Evolutionary conservation across 176 grass and related monocot genomes (phyloP), one percentile per base, ranked within the genome.

Genomic region (Aechmea fasciata): DNA sequence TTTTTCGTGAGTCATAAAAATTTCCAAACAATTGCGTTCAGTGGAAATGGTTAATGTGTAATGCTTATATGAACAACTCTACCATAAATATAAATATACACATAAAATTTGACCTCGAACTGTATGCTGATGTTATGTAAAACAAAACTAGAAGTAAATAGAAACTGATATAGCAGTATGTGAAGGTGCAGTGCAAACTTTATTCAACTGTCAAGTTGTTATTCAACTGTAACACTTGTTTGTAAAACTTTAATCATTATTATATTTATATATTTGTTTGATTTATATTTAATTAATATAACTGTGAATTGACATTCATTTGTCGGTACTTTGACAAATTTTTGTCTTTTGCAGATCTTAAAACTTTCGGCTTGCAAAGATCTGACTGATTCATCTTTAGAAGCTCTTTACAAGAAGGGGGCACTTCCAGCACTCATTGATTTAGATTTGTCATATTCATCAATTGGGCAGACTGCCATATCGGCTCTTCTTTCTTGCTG

Each of bases 351-450:
- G 51, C 84, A 97, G 93, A 71, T 83, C 15, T 76, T 99, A 55
- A 99, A 93, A 69, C 86, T 99, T 61, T 99, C 94, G 67, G 94
- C 94, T 51, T 99, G 94, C 89, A 99, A 99, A 71, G 90, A 82
- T 53, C 84, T 99, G 19, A 87, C 72, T 26, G 87, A 93, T 66
- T 75, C 86, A 28, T 93, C 94, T 49, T 78, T 99, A 64, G 84
- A 90, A 81, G 87, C 94, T 17, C 84, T 99, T 51, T 99, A 93
- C 71, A 85, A 71, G 82, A 69, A 90, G 13, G 51, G 72, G 51
- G 89, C 89, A 72, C 82, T 99, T 77, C 89, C 94, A 0, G 83
- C 83, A 47, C 87, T 99, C 51, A 68, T 87, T 49, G 94, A 99
- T 71, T 75, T 99, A 81, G 94, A 99, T 80, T 81, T 99, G 65